These are phyloP conservation scores for Ophiocordyceps sinensis DNA, from an alignment of 2,329 filamentous ascomycete species.

Conservation along the genomic window DNA sequence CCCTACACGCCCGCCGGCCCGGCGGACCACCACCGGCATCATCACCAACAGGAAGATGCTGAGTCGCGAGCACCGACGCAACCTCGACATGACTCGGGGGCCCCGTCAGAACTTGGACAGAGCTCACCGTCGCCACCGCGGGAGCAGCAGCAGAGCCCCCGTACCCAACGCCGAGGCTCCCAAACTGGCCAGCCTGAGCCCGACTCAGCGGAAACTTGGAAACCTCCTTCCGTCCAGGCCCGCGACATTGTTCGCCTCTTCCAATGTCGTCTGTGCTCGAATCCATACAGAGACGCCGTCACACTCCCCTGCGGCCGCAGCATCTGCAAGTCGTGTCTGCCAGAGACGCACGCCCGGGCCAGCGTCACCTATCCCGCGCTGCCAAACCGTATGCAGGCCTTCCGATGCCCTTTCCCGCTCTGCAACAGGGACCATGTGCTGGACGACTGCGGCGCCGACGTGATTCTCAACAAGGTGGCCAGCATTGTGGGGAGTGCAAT, in stretches of 20 bases:
- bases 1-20: background rate
- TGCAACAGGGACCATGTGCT: conserved; percentile 61
- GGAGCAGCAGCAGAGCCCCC: no score
- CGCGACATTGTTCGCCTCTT: conserved; percentile 47
- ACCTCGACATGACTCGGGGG: no score
- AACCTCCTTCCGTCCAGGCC: conserved; percentile 4
- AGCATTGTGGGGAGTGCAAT: conserved; percentile 43
- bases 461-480: conserved; percentile 60
- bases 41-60: no score
- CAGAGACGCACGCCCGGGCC: conserved; percentile 44
- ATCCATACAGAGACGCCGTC: conserved; percentile 51
- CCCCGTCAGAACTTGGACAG: background rate
- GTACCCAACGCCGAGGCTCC: background rate
- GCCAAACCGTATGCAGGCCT: conserved; percentile 51
- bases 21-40: background rate
- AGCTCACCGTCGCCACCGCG: background rate
- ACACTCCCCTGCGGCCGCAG: conserved; percentile 72
- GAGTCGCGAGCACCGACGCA: no score
- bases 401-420: conserved; percentile 55
- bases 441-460: conserved; percentile 64
- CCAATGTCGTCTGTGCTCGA: conserved; percentile 64
- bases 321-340: conserved; percentile 63
- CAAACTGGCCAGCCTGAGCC: background rate
- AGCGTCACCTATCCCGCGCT: conserved; percentile 67
- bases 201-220: background rate